These are phyloP conservation scores for Ophiocytium majus DNA, from an alignment of 352 stramenopile genomes.

Conservation along the genomic window DNA sequence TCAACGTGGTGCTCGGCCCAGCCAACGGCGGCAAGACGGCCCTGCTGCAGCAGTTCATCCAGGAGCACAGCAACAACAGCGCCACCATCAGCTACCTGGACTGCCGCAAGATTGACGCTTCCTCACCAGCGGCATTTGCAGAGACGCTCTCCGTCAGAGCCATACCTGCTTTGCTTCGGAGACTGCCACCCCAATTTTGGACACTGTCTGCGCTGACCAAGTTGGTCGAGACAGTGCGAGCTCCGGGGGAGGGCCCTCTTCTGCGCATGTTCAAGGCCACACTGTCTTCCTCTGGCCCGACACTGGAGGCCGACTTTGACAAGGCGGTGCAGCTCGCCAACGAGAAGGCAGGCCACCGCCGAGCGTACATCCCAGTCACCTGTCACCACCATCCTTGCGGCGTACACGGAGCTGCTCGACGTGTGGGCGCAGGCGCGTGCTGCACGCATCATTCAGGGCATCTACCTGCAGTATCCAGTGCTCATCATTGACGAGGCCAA, in stretches of 20 bases:
- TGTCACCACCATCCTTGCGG: not conserved
- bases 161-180: not conserved
- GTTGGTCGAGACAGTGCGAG: not conserved
- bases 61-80: not conserved
- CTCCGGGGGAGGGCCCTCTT: not conserved
- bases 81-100: not conserved
- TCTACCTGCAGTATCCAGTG: not conserved
- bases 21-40: not conserved
- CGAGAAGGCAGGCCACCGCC: not conserved
- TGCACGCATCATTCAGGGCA: not conserved
- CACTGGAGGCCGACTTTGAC: not conserved
- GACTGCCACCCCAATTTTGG: not conserved
- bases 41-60: not conserved
- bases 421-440: not conserved
- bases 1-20: not conserved
- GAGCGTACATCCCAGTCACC: not conserved
- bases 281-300: too few relatives aligned
- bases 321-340: not conserved
- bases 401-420: not conserved
- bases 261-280: too few relatives aligned
- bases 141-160: not conserved
- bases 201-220: not conserved
- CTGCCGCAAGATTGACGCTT: not conserved
- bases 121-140: not conserved
- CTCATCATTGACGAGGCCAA: slow-evolving; percentile 10